phyloP scores from a whole-genome alignment of 208 protist genomes.

The Trypanosoma grayi region DNA sequence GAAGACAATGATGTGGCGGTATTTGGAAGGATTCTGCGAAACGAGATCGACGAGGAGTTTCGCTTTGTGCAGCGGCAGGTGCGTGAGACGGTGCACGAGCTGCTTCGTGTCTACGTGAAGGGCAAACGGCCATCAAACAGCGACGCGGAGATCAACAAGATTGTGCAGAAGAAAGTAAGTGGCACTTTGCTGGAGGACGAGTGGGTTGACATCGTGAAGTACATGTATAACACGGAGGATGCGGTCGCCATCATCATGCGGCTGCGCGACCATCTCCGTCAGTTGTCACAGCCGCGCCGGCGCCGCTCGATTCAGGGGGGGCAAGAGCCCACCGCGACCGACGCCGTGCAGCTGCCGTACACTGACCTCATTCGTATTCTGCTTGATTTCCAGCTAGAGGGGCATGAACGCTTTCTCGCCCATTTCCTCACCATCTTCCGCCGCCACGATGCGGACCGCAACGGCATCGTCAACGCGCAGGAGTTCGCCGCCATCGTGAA shows the following conservation, averaged over 20 bases:
- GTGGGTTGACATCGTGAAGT: conserved; percentile 83
- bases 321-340: conserved; percentile 9
- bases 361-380: conserved; percentile 71
- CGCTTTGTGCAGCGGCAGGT: conserved; percentile 85
- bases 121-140: conserved; percentile 43
- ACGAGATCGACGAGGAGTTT: conserved; percentile 93
- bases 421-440: conserved; percentile 75
- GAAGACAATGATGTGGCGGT: conserved; percentile 90
- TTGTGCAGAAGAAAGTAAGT: conserved; percentile 51
- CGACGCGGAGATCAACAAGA: conserved; percentile 45
- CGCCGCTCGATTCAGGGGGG: conserved; percentile 18
- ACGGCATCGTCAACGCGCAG: conserved; percentile 74
- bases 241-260: conserved; percentile 55
- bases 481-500: conserved; percentile 65
- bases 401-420: conserved; percentile 85
- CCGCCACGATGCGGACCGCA: conserved; percentile 60
- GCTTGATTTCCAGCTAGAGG: conserved; percentile 87
- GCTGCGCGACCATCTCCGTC: conserved; percentile 52
- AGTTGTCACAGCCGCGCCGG: conserved; percentile 25
- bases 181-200: conserved; percentile 64
- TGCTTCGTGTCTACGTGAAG: conserved; percentile 71
- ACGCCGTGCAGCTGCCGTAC: conserved; percentile 47
- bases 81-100: conserved; percentile 76
- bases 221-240: conserved; percentile 89
- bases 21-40: conserved; percentile 88